Evolutionary conservation across 2,329 filamentous ascomycete genomes (phyloP).

Genomic region (Cladosporium sphaerospermum): DNA sequence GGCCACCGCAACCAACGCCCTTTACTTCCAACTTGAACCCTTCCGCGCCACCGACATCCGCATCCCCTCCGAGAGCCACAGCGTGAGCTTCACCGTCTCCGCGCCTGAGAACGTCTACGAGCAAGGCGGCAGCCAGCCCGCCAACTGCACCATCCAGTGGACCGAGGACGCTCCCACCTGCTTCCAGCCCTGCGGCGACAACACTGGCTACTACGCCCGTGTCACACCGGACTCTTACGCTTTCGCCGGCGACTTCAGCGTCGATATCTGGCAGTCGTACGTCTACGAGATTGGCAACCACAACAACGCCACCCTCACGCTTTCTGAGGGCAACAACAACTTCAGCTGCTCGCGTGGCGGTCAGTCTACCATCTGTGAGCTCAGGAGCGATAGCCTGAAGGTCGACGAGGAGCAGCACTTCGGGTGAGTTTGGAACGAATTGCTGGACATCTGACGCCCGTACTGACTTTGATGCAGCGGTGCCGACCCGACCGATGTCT

Average conservation of each 20-base stretch:
- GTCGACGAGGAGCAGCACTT: background rate
- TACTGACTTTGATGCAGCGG: background rate
- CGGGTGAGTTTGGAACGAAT: background rate
- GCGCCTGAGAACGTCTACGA: conserved; percentile 19
- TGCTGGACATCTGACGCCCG: no score
- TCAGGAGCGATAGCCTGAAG: background rate
- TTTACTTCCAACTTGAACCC: conserved; percentile 17
- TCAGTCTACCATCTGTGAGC: background rate
- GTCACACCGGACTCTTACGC: background rate
- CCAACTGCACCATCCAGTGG: conserved; percentile 16
- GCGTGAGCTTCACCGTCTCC: conserved; percentile 18
- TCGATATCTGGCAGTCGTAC: background rate
- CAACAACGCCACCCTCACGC: background rate
- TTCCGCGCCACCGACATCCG: conserved; percentile 14
- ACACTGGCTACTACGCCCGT: background rate
- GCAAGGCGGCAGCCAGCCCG: conserved; percentile 14
- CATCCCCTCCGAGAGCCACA: conserved; percentile 13
- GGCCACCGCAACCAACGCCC: conserved; percentile 6
- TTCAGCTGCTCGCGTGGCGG: background rate
- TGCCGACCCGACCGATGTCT: background rate
- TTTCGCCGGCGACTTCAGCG: background rate
- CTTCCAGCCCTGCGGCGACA: background rate
- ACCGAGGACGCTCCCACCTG: background rate
- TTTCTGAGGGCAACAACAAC: background rate
- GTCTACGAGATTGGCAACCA: background rate